Evolutionary conservation across 768 basidiomycete genomes (phyloP), one percentile per base, ranked within the genome.

Genomic region (Dendrothele bispora): DNA sequence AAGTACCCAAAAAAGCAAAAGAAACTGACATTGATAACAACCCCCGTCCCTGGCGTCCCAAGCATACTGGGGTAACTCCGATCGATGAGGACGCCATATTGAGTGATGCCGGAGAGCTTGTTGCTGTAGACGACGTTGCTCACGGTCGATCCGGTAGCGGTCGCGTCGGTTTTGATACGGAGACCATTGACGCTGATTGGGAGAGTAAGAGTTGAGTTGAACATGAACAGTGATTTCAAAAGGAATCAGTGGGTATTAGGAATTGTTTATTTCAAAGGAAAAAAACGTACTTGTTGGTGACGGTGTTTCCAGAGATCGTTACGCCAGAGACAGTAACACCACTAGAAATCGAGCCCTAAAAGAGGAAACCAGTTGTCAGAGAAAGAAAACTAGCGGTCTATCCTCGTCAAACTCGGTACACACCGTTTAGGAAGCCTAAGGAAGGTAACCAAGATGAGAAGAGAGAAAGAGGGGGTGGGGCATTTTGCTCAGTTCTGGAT

Each of bases 21-120:
- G 27, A 14, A 7, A 25, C 51, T 25, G 7, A 58, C 56, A 22
- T 55, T 53, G 27, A 58, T 53, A 20, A 58, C 37, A 5, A 58
- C 56, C 18, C 56, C 56, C 3, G 56, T 58, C 21, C 56, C 56
- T 1, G 54, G 54, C 5, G 56, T 58, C 6, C 54, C 55, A 4
- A 59, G 39, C 4, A 54, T 58, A 1, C 50, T 34, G 1, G 56
- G 53, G 24, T 59, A 59, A 18, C 50, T 51, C 44, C 57, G 55
- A 29, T 59, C 55, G 41, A 59, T 59, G 1, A 57, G 6, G 1
- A 59, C 55, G n/a, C 57, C 57, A 25, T 47, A 56, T 20, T 32
- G 17, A 0, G 57, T 55, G 34, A 59, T 59, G 6, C 53, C 51
- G 8, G 57, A 56, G 2, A 50, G 43, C 28, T 59, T 59, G 43